These are phyloP conservation scores for Talaromyces funiculosus DNA, from an alignment of 2,329 filamentous ascomycete species.

Conservation along the genomic window DNA sequence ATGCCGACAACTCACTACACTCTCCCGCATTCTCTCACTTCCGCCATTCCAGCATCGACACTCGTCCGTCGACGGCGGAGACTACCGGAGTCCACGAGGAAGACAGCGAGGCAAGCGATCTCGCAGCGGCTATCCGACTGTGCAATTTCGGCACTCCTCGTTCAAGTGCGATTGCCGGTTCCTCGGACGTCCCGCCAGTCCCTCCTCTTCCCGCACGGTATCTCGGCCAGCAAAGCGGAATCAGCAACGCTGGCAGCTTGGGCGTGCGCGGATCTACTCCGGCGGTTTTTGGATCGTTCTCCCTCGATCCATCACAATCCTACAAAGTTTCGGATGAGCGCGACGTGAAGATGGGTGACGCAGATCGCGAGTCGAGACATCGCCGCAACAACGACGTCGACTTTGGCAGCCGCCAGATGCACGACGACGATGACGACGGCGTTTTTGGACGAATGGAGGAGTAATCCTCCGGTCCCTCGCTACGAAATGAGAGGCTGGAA, in stretches of 20 bases:
- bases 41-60: slow-evolving; percentile 69
- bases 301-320: slow-evolving; percentile 41
- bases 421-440: slow-evolving; percentile 85
- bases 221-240: slow-evolving; percentile 57
- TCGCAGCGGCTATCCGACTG: slow-evolving; percentile 84
- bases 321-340: slow-evolving; percentile 48
- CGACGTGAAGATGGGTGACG: slow-evolving; percentile 65
- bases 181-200: slow-evolving; percentile 74
- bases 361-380: slow-evolving; percentile 39
- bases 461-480: slow-evolving; percentile 37
- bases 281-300: slow-evolving; percentile 38
- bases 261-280: slow-evolving; percentile 30
- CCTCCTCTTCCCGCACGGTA: slow-evolving; percentile 80
- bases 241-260: slow-evolving; percentile 18
- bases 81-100: slow-evolving; percentile 70
- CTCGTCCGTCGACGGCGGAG: slow-evolving; percentile 73
- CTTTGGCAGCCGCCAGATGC: slow-evolving; percentile 53
- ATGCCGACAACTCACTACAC: slow-evolving; percentile 49
- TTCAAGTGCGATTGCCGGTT: slow-evolving; percentile 57
- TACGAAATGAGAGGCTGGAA: not conserved
- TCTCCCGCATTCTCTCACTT: slow-evolving; percentile 51
- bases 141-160: slow-evolving; percentile 81
- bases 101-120: slow-evolving; percentile 76
- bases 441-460: slow-evolving; percentile 97
- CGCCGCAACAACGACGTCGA: slow-evolving; percentile 55